Percentiles rank a stretch among this genome's conserved stretches.
phyloP scores from a whole-genome alignment of 306 rosid species.

The Morella rubra region DNA sequence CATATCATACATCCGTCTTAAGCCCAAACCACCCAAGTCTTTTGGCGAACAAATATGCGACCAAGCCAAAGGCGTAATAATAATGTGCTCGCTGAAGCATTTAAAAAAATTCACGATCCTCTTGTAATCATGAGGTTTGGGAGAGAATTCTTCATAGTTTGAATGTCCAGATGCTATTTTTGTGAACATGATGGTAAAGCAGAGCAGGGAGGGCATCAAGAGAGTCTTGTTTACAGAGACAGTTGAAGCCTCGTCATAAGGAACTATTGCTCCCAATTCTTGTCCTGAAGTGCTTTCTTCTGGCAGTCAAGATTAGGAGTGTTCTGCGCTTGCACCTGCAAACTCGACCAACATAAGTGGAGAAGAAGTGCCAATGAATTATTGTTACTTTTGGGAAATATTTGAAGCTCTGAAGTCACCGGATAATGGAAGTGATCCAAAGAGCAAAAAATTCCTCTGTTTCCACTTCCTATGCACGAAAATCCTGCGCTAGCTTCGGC shows the following conservation, averaged over 20 bases:
- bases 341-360: not conserved
- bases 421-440: not conserved
- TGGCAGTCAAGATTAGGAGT: not conserved
- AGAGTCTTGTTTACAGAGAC: slow-evolving; percentile 34
- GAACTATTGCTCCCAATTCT: slow-evolving; percentile 2
- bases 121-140: slow-evolving; percentile 44
- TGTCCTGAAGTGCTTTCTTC: slow-evolving; percentile 13
- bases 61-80: too few species aligned
- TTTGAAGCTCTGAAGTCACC: slow-evolving; percentile 3
- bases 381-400: slow-evolving; percentile 25
- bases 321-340: slow-evolving; percentile 5
- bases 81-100: slow-evolving; percentile 44
- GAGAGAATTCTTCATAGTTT: slow-evolving; percentile 9
- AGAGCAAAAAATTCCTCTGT: too few species aligned
- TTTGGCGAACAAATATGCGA: too few species aligned
- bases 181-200: slow-evolving; percentile 35
- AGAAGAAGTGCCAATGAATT: not conserved
- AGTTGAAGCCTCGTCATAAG: slow-evolving; percentile 10
- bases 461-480: too few species aligned
- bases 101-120: slow-evolving; percentile 45
- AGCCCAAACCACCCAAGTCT: too few species aligned
- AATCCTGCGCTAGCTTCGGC: too few species aligned
- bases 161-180: slow-evolving; percentile 36
- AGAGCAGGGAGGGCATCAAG: slow-evolving; percentile 25
- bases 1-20: too few species aligned